Percentiles rank a stretch among this genome's conserved stretches.
These are phyloP conservation scores for Xylaria venustula DNA, from an alignment of 495 filamentous ascomycete genomes.

Conservation along the genomic window DNA sequence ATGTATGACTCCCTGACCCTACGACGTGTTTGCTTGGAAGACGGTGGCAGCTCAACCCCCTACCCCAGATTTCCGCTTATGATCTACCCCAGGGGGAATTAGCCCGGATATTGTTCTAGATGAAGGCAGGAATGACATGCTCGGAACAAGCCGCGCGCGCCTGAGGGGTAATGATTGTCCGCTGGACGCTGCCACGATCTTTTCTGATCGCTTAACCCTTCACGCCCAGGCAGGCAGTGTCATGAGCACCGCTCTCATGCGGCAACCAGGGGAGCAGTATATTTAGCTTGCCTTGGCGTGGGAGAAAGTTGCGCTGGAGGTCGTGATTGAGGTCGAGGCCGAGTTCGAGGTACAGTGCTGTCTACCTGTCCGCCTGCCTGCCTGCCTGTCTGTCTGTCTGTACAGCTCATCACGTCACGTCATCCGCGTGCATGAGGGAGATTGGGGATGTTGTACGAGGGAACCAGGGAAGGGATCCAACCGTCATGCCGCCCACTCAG, in stretches of 20 bases:
- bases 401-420: background rate
- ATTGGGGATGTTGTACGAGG: background rate
- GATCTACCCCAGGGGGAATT: conserved; percentile 25
- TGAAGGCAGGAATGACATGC: conserved; percentile 20
- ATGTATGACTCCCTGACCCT: conserved; percentile 8
- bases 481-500: background rate
- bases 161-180: conserved; percentile 21
- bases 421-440: conserved; percentile 3
- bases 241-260: background rate
- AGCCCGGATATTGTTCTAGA: conserved; percentile 33
- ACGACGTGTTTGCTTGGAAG: background rate
- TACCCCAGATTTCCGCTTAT: conserved; percentile 24
- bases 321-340: background rate
- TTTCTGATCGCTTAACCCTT: background rate
- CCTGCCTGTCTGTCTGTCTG: background rate
- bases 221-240: background rate
- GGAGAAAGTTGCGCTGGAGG: background rate
- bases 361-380: conserved; percentile 1
- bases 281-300: background rate
- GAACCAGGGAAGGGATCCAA: background rate
- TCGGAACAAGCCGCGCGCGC: conserved; percentile 26
- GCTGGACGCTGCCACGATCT: background rate
- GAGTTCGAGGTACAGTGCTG: background rate
- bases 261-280: background rate
- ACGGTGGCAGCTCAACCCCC: background rate